phyloP scores from a whole-genome alignment of 148 eudicot species.

The Amaranthus palmeri region DNA sequence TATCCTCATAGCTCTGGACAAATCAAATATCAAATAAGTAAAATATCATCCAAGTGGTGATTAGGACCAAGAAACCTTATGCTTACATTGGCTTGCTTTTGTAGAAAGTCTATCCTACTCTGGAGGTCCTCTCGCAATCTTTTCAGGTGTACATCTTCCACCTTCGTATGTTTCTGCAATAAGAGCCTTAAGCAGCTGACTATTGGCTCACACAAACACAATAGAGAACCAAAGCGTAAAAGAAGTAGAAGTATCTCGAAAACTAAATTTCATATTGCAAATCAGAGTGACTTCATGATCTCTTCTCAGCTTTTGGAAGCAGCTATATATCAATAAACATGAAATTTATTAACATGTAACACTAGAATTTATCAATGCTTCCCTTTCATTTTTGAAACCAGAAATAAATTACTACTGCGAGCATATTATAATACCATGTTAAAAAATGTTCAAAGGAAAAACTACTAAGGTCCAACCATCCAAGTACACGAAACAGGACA shows the following conservation, averaged over 20 bases:
- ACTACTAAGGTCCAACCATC: background rate
- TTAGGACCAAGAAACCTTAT: background rate
- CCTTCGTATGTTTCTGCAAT: slow-evolving; percentile 55
- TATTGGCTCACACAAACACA: background rate
- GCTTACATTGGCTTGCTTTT: slow-evolving; percentile 81
- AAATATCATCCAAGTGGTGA: background rate
- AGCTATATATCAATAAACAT: background rate
- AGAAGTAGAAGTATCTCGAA: background rate
- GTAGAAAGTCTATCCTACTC: slow-evolving; percentile 67
- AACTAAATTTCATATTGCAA: background rate
- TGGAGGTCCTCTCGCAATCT: slow-evolving; percentile 82
- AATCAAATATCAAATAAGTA: slow-evolving; percentile 11
- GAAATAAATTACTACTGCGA: background rate
- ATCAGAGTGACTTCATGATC: background rate
- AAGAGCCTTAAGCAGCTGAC: slow-evolving; percentile 8
- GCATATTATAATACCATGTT: background rate
- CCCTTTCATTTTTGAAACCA: background rate
- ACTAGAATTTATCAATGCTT: background rate
- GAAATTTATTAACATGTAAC: background rate
- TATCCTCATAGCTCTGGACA: slow-evolving; percentile 80
- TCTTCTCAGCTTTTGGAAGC: slow-evolving; percentile 7
- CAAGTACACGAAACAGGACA: background rate
- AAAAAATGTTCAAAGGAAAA: background rate
- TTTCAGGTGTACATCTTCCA: slow-evolving; percentile 66
- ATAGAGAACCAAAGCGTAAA: background rate